Evolutionary conservation across 257 asterid genomes (phyloP).

Genomic region (Rubia yunnanensis): DNA sequence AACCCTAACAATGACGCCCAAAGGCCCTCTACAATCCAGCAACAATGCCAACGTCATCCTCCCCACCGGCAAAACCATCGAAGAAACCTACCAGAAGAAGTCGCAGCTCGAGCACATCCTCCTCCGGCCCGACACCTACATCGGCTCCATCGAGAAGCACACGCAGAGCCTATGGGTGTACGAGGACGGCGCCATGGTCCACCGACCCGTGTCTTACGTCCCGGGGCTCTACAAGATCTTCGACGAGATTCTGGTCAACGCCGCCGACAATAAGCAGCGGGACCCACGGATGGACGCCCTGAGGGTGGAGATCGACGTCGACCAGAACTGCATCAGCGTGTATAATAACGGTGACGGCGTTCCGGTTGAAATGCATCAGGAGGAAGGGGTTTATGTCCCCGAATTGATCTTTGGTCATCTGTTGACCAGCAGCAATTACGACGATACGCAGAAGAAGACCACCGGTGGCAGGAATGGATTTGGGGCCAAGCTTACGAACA

Average conservation of each 20-base stretch:
- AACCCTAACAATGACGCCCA: constrained; percentile 50
- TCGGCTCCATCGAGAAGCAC: constrained; percentile 89
- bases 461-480: constrained; percentile 96
- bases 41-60: constrained; percentile 54
- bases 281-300: constrained; percentile 76
- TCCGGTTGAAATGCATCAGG: constrained; percentile 96
- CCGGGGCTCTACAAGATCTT: constrained; percentile 96
- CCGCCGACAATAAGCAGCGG: constrained; percentile 89
- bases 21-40: constrained; percentile 50
- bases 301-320: constrained; percentile 68
- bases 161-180: constrained; percentile 64
- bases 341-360: constrained; percentile 92
- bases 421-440: constrained; percentile 94
- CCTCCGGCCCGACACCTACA: constrained; percentile 92
- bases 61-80: constrained; percentile 57
- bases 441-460: constrained; percentile 84
- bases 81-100: constrained; percentile 87
- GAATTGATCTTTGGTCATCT: constrained; percentile 94
- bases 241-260: constrained; percentile 89
- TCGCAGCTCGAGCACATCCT: constrained; percentile 97
- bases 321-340: constrained; percentile 52
- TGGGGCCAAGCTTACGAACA: constrained; percentile 92
- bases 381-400: constrained; percentile 94
- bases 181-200: constrained; percentile 52
- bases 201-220: constrained; percentile 49